Evolutionary conservation across 805 yeast species (phyloP), one percentile per base, ranked within the genome.

Genomic region (Ogataea saltuana): DNA sequence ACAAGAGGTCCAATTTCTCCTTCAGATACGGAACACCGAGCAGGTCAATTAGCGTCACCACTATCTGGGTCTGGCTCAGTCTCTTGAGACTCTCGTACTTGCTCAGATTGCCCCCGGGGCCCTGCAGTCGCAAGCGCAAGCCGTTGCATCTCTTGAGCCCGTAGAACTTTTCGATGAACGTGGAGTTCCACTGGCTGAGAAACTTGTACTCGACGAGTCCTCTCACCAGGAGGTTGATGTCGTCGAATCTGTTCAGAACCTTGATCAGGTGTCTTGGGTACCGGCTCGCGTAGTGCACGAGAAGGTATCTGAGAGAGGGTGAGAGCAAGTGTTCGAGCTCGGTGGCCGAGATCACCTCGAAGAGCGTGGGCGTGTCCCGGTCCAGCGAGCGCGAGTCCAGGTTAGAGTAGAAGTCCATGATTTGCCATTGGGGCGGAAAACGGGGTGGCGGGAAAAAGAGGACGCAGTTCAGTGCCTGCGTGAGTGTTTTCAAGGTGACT

Each of bases 151-250:
- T 70, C 58, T 88, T 88, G 50, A 91, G 65, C 2, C 97, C 98
- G 59, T 91, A 91, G 59, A 91, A 91, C 58, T 86, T 85, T 61
- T 91, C 97, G 0, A 95, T 88, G 56, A 91, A 88, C 2, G 93
- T 79, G 0, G 95, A 79, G 55, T 87, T 90, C 88, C 93, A 86
- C 37, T 71, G 70, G 39, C 69, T 75, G 37, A 91, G 62, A 53
- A 83, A 86, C 48, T 76, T 73, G 70, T 80, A 80, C 61, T 93
- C 97, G 1, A 91, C 67, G 3, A 75, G 44, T 0, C 85, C 80
- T 55, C 90, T 68, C 2, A 83, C 46, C 2, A 77, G 45, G 3
- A 83, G 60, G 53, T 83, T 83, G 27, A 88, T 56, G 67, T 88
- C 96, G 60, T 91, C 97, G 58, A 85, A 89, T 33, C 71, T 68